phyloP scores from a whole-genome alignment of 1,139 yeast genomes.

The Suzukiozyma palmioleophila region DNA sequence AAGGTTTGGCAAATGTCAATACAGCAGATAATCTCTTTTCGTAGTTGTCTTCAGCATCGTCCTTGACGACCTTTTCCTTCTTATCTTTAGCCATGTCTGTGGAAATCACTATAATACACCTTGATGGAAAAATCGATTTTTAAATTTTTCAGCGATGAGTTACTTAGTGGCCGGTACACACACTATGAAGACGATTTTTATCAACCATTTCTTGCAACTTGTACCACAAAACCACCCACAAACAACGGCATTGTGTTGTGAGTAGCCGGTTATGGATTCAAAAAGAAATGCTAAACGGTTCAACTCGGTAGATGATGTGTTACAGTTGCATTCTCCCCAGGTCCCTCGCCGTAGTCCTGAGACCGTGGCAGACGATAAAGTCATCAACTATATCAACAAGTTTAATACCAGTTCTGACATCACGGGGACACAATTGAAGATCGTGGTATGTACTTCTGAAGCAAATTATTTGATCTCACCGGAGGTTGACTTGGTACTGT shows the following conservation, averaged over 20 bases:
- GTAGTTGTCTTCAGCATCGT: conserved; percentile 68
- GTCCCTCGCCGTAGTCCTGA: background rate
- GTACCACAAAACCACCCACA: background rate
- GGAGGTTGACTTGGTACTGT: conserved; percentile 7
- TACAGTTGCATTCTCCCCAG: background rate
- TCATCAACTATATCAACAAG: conserved; percentile 11
- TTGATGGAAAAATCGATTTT: background rate
- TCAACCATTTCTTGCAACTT: background rate
- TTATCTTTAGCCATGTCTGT: conserved; percentile 48
- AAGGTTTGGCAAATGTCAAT: conserved; percentile 88
- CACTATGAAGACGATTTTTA: background rate
- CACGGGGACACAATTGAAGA: conserved; percentile 9
- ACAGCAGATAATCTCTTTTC: conserved; percentile 88
- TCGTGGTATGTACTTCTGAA: conserved; percentile 25
- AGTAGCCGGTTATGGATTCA: conserved; percentile 2
- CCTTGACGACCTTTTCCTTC: conserved; percentile 40
- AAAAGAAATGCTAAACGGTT: conserved; percentile 1
- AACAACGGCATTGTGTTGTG: conserved; percentile 6
- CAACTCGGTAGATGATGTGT: conserved; percentile 1
- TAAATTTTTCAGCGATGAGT: conserved; percentile 1
- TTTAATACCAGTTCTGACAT: conserved; percentile 2
- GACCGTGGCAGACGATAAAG: conserved; percentile 18
- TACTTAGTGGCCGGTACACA: background rate
- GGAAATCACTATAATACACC: background rate
- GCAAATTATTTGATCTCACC: conserved; percentile 19